A percentile compares a stretch with the other conserved stretches of the same genome.
Evolutionary conservation across 495 filamentous ascomycete genomes (phyloP).

Genomic region (Tuber microsphaerosporum): DNA sequence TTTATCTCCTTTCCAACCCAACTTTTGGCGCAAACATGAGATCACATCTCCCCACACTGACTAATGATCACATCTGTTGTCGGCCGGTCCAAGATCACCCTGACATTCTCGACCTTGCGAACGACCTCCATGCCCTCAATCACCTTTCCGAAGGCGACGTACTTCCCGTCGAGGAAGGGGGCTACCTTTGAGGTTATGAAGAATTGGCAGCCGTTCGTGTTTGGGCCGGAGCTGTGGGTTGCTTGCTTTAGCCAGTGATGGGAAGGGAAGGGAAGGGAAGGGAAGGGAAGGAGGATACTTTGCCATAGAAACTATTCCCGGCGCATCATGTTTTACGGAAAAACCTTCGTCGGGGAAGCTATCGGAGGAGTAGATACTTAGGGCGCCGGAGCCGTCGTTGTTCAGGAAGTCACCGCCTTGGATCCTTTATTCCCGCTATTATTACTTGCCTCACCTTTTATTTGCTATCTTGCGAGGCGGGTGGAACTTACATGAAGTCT

Average conservation of each 20-base stretch:
- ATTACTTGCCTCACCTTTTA: not conserved
- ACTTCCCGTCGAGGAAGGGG: conserved; percentile 85
- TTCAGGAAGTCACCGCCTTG: conserved; percentile 96
- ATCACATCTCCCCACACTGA: conserved; percentile 84
- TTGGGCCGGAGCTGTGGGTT: conserved; percentile 73
- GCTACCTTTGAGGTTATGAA: conserved; percentile 86
- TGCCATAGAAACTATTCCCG: conserved; percentile 87
- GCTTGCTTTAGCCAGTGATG: not conserved
- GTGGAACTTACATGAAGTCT: conserved; percentile 67
- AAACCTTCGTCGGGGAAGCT: conserved; percentile 93
- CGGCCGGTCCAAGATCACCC: conserved; percentile 73
- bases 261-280: not conserved
- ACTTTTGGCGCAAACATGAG: not conserved
- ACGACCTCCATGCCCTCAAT: conserved; percentile 78
- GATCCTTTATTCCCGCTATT: conserved; percentile 41
- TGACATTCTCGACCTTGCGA: conserved; percentile 78
- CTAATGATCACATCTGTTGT: conserved; percentile 76
- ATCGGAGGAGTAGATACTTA: conserved; percentile 77
- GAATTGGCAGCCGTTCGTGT: conserved; percentile 94
- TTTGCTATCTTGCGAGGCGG: not conserved
- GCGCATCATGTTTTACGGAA: conserved; percentile 62
- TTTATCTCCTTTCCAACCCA: not conserved
- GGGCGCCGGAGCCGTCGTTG: conserved; percentile 81
- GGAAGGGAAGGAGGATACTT: conserved; percentile 29
- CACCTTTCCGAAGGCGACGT: conserved; percentile 92